Percentiles rank a stretch among this genome's conserved stretches.
Conservation (phyloP, 352 stramenopile genomes). For the Peronospora tabacina region DNA sequence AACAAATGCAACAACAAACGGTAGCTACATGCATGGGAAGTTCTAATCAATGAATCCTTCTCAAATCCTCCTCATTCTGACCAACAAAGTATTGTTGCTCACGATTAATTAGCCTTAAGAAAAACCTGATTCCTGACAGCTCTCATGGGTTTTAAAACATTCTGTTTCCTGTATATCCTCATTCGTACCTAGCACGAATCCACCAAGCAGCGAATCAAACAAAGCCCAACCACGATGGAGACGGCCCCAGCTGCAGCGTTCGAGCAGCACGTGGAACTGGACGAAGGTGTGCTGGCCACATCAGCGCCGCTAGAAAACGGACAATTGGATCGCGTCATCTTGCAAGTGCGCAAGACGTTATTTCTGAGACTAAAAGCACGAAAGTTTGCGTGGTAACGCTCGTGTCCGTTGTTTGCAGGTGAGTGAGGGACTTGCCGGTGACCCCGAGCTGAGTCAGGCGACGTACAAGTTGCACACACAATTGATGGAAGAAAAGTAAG, state of each 20-base stretch:
- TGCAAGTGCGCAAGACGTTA: conserved; percentile 23
- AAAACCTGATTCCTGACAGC: too few species aligned
- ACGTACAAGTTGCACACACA: conserved; percentile 38
- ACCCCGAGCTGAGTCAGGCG: conserved; percentile 35
- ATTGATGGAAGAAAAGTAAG: conserved; percentile 50
- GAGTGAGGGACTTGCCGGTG: conserved; percentile 35
- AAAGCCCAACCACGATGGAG: conserved; percentile 13
- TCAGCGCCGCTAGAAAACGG: conserved; percentile 43
- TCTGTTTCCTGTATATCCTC: too few species aligned
- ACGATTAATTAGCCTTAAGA: too few species aligned
- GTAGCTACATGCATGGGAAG: too few species aligned
- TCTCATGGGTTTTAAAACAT: too few species aligned
- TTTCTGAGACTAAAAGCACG: neutral
- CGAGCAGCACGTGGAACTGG: conserved; percentile 54
- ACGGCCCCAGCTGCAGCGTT: conserved; percentile 36
- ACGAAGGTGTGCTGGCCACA: conserved; percentile 57
- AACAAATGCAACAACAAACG: too few species aligned
- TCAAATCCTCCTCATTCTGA: too few species aligned
- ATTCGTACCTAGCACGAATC: too few species aligned
- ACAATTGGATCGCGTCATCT: conserved; percentile 41
- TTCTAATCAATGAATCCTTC: too few species aligned
- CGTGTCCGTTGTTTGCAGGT: conserved; percentile 17
- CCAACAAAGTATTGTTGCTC: too few species aligned
- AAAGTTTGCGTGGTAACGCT: neutral
- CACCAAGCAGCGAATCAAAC: too few species aligned